Conservation (phyloP, 495 filamentous ascomycete species). For the Parathielavia appendiculata region DNA sequence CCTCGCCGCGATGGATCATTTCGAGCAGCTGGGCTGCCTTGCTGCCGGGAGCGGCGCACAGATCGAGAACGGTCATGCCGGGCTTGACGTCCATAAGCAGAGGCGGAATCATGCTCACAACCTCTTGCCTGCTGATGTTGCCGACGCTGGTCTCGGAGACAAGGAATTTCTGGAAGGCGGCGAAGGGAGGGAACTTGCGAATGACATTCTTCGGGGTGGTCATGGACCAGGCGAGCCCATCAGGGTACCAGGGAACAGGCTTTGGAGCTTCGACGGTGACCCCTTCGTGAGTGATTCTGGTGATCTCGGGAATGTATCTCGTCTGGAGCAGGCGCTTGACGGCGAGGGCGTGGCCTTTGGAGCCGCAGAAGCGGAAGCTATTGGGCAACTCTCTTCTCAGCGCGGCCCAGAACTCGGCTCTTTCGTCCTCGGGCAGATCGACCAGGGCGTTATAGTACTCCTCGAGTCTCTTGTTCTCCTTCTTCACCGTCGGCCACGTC, state of each 20-base stretch:
- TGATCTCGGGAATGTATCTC: conserved; percentile 85
- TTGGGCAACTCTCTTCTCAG: conserved; percentile 81
- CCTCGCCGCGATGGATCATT: conserved; percentile 87
- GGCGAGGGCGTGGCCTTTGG: conserved; percentile 80
- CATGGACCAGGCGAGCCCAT: conserved; percentile 91
- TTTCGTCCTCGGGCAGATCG: conserved; percentile 67
- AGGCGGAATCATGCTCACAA: conserved; percentile 98
- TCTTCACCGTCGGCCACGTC: conserved; percentile 55
- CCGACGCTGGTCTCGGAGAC: conserved; percentile 95
- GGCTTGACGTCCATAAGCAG: conserved; percentile 85
- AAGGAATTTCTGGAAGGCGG: conserved; percentile 95
- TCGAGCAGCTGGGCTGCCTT: conserved; percentile 95
- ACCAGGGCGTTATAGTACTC: conserved; percentile 74
- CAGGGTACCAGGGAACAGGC: conserved; percentile 84
- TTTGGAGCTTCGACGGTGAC: conserved; percentile 71
- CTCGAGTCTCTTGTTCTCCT: conserved; percentile 73
- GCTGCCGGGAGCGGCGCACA: conserved; percentile 95
- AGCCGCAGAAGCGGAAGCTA: conserved; percentile 93
- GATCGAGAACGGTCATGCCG: conserved; percentile 86
- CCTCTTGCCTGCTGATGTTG: conserved; percentile 94
- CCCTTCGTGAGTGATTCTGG: conserved; percentile 72
- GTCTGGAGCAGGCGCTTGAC: conserved; percentile 80
- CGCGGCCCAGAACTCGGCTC: conserved; percentile 71
- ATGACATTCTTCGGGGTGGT: conserved; percentile 92
- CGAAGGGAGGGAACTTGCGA: conserved; percentile 84